phyloP scores from a whole-genome alignment of 1,139 yeast genomes.

The Tardiomyces digboiensis region DNA sequence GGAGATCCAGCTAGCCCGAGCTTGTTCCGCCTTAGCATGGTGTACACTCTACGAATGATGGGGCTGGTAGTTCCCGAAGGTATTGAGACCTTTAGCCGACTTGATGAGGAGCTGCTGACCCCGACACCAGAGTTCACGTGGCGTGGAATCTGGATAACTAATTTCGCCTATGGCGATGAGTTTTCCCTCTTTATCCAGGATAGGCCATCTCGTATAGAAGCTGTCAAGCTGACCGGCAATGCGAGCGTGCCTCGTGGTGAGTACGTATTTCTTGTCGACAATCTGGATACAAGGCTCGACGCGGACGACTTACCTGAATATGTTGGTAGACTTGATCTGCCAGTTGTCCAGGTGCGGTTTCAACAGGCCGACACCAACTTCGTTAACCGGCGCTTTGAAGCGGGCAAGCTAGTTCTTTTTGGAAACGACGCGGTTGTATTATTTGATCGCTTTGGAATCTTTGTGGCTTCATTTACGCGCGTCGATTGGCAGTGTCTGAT shows the following conservation, averaged over 20 bases:
- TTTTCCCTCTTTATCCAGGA: background rate
- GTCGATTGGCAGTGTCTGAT: background rate
- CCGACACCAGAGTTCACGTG: background rate
- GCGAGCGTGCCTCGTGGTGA: background rate
- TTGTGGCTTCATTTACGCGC: background rate
- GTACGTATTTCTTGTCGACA: background rate
- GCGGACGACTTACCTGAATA: background rate
- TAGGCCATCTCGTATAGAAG: background rate
- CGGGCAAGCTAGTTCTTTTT: background rate
- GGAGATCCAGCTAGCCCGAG: background rate
- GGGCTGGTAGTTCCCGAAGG: background rate
- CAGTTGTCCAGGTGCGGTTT: background rate
- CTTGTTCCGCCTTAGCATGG: background rate
- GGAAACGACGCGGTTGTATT: background rate
- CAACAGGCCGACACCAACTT: background rate
- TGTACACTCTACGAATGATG: background rate
- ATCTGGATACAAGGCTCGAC: background rate
- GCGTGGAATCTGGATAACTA: slow-evolving; percentile 1
- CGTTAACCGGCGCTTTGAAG: background rate
- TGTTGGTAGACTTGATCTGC: background rate
- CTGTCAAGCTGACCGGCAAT: slow-evolving; percentile 1
- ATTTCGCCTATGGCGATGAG: background rate
- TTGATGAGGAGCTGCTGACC: background rate
- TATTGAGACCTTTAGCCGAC: background rate
- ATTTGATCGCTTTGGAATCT: background rate